These are phyloP conservation scores for Wickerhamiella hasegawae DNA, from an alignment of 805 yeast genomes.

Conservation along the genomic window DNA sequence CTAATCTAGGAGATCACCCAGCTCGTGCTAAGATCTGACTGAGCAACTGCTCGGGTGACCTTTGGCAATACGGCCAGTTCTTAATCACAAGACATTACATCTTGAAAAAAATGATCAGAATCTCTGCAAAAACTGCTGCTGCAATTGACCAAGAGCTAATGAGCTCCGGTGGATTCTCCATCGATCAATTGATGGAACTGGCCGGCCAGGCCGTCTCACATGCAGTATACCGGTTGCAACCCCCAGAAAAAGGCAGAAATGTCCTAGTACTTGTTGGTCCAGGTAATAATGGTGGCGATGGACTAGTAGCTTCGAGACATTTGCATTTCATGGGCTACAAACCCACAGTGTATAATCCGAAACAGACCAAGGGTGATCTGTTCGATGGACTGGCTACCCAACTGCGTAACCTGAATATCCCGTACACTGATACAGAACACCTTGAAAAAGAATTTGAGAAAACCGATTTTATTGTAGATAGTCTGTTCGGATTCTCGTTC, in stretches of 20 bases:
- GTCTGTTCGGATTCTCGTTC: conserved; percentile 88
- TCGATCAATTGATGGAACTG: conserved; percentile 86
- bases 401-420: conserved; percentile 45
- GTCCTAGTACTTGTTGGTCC: conserved; percentile 79
- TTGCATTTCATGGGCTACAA: conserved; percentile 60
- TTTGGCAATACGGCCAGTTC: too few relatives aligned
- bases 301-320: conserved; percentile 89
- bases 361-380: conserved; percentile 38
- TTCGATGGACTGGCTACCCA: conserved; percentile 51
- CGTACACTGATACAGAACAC: conserved; percentile 26
- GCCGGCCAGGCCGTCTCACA: conserved; percentile 94
- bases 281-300: conserved; percentile 94
- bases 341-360: conserved; percentile 73
- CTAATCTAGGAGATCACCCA: too few relatives aligned
- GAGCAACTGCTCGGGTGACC: too few relatives aligned
- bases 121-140: conserved; percentile 39
- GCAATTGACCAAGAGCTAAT: conserved; percentile 71
- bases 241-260: conserved; percentile 30
- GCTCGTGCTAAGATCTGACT: too few relatives aligned
- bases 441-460: conserved; percentile 23
- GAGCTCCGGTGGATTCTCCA: conserved; percentile 67
- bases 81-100: too few relatives aligned
- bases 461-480: conserved; percentile 49
- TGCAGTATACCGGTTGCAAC: conserved; percentile 54
- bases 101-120: conserved; percentile 6